Evolutionary conservation across 352 stramenopile genomes (phyloP).

Genomic region (Phytophthora nicotianae): DNA sequence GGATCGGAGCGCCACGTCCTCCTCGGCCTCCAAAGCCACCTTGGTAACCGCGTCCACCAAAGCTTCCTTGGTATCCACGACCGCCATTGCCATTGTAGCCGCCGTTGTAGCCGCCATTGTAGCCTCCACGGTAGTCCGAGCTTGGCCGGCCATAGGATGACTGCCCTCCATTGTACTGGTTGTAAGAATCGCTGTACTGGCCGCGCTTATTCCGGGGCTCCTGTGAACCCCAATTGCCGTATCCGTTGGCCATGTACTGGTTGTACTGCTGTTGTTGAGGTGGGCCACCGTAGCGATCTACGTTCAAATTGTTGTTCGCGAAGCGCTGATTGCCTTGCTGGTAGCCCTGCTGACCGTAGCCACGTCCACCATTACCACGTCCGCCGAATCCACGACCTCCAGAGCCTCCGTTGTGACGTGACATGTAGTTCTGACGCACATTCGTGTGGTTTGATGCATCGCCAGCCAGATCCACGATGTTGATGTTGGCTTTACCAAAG

Average conservation of each 20-base stretch:
- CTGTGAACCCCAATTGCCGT: conserved; percentile 81
- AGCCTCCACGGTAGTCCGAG: conserved; percentile 39
- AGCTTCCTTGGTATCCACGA: conserved; percentile 31
- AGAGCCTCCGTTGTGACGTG: conserved; percentile 39
- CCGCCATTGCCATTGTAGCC: conserved; percentile 29
- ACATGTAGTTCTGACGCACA: conserved; percentile 60
- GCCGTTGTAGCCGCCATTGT: conserved; percentile 28
- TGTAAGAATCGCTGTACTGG: conserved; percentile 46
- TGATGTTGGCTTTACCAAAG: conserved; percentile 86
- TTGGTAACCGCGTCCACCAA: conserved; percentile 35
- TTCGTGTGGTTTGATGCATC: conserved; percentile 56
- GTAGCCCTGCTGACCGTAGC: conserved; percentile 36
- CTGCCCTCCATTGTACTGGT: conserved; percentile 32
- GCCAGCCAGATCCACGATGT: conserved; percentile 82
- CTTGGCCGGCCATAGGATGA: conserved; percentile 39
- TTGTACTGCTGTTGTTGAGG: conserved; percentile 63
- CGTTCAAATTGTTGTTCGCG: conserved; percentile 66
- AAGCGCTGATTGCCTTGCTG: conserved; percentile 48
- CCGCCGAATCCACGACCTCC: conserved; percentile 35
- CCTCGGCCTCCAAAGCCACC: conserved; percentile 37
- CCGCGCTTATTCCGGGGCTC: conserved; percentile 80
- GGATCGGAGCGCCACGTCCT: conserved; percentile 53
- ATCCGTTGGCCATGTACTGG: conserved; percentile 77
- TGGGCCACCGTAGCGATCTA: conserved; percentile 52
- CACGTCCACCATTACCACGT: conserved; percentile 28